phyloP scores from a whole-genome alignment of 306 rosid genomes.

The Cucumis cinereus region DNA sequence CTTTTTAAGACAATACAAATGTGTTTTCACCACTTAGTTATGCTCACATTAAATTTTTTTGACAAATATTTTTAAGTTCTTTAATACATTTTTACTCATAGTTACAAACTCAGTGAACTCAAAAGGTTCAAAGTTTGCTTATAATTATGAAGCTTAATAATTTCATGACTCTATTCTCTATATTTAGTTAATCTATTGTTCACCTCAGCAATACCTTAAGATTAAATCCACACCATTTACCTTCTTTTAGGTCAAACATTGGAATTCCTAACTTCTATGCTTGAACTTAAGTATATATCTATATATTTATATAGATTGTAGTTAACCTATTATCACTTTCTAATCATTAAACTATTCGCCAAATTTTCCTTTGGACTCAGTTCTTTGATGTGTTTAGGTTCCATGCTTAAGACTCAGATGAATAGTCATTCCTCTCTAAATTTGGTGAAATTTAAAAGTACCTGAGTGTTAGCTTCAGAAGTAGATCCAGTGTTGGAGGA shows the following conservation, averaged over 20 bases:
- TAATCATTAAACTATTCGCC: background rate
- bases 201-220: background rate
- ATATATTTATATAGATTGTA: background rate
- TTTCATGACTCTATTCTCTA: background rate
- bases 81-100: background rate
- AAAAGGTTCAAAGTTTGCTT: background rate
- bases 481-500: constrained; percentile 68
- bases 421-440: background rate
- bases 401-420: background rate
- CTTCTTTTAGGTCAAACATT: background rate
- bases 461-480: constrained; percentile 88
- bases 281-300: background rate
- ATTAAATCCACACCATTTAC: background rate
- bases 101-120: background rate
- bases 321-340: background rate
- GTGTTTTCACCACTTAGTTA: background rate
- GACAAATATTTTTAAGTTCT: background rate
- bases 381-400: background rate
- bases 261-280: background rate
- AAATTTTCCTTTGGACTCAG: background rate
- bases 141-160: background rate
- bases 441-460: constrained; percentile 7
- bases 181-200: background rate
- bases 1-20: too few species aligned
- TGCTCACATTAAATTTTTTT: background rate